Evolutionary conservation across 768 basidiomycete genomes (phyloP).

Genomic region (Boletus pseudopeckii): DNA sequence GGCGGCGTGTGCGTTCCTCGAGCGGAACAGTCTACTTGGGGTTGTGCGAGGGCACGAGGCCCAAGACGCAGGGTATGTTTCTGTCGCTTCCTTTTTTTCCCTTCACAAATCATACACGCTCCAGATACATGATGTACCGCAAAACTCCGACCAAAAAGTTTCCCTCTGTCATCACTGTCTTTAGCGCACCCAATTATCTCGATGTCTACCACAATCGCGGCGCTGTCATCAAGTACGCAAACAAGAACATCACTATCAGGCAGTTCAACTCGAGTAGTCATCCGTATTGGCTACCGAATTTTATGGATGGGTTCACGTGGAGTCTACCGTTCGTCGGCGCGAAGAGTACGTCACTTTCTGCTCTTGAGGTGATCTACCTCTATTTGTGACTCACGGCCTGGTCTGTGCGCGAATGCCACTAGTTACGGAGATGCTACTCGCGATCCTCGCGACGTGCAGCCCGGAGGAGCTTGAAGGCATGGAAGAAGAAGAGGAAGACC

Average conservation of each 20-base stretch:
- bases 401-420: not conserved
- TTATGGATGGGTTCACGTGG: conserved; percentile 99
- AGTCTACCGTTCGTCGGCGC: conserved; percentile 96
- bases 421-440: conserved; percentile 98
- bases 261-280: conserved; percentile 79
- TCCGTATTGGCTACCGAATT: conserved; percentile 96
- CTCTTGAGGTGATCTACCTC: not conserved
- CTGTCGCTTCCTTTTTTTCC: not conserved
- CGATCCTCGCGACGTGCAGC: conserved; percentile 89
- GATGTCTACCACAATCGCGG: conserved; percentile 98
- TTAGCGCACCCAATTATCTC: conserved; percentile 96
- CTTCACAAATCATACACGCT: not conserved
- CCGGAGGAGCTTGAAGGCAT: conserved; percentile 87
- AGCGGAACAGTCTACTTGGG: conserved; percentile 84
- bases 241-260: conserved; percentile 94
- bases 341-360: conserved; percentile 69
- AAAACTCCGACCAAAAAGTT: conserved; percentile 95
- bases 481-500: conserved; percentile 35
- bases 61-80: conserved; percentile 85
- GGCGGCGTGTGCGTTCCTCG: conserved; percentile 93
- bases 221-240: conserved; percentile 95
- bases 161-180: conserved; percentile 97
- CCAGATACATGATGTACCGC: conserved; percentile 88
- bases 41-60: conserved; percentile 98
- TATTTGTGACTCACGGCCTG: not conserved